These are phyloP conservation scores for Schizochytrium sp. DNA, from an alignment of 108 stramenopile species.

Conservation along the genomic window DNA sequence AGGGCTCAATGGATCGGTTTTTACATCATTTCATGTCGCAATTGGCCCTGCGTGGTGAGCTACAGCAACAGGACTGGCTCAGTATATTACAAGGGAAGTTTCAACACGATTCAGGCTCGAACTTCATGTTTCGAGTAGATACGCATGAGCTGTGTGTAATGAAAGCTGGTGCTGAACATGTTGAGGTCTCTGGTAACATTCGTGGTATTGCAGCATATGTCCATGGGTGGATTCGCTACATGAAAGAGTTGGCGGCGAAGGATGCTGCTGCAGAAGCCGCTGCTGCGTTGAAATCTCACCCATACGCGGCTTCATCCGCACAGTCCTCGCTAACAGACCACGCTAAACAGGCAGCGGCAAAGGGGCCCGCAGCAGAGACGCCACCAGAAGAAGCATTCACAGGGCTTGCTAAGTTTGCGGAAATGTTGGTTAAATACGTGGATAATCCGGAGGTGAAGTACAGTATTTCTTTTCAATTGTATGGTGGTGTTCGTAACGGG, in stretches of 20 bases:
- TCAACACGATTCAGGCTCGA: neutral
- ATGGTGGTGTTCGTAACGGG: conserved; percentile 62
- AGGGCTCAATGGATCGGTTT: conserved; percentile 51
- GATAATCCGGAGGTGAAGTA: conserved; percentile 60
- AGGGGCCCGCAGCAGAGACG: neutral
- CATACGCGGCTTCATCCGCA: too few relatives aligned
- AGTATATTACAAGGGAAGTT: neutral
- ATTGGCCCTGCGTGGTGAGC: neutral
- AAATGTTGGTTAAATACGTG: neutral
- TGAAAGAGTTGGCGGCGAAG: neutral
- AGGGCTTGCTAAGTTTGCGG: neutral
- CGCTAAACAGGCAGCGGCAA: conserved; percentile 62
- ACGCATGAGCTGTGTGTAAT: neutral
- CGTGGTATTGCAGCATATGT: neutral
- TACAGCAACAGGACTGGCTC: neutral
- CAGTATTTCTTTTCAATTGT: conserved; percentile 68
- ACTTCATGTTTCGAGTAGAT: conserved; percentile 14
- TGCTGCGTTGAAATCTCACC: neutral
- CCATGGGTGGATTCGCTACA: conserved; percentile 20
- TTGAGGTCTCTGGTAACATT: conserved; percentile 10
- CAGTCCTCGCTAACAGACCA: too few relatives aligned
- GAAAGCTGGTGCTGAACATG: conserved; percentile 10
- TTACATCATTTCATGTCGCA: neutral
- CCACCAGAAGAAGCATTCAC: neutral
- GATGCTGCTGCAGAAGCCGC: neutral